Percentiles rank a stretch among this genome's conserved stretches.
These are phyloP conservation scores for Pichia sp. DNA, from an alignment of 1,139 yeast genomes.

Conservation along the genomic window DNA sequence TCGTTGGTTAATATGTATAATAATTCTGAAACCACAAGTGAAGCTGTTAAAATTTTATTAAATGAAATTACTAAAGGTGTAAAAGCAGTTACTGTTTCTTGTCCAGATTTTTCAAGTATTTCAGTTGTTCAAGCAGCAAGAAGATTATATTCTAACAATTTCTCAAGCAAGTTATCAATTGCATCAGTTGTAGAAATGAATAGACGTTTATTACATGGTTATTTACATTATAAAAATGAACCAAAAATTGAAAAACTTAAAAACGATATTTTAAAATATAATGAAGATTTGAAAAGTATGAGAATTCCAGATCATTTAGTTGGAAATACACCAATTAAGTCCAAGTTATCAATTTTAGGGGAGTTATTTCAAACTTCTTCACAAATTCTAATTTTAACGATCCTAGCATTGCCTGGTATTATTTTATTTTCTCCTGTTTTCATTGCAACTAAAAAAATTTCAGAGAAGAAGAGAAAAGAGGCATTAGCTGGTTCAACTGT, in stretches of 20 bases:
- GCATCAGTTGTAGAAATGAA: conserved; percentile 86
- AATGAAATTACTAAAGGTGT: conserved; percentile 69
- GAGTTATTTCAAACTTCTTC: conserved; percentile 48
- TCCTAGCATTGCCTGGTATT: conserved; percentile 78
- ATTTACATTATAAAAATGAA: conserved; percentile 63
- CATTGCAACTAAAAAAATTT: conserved; percentile 64
- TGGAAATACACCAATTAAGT: conserved; percentile 48
- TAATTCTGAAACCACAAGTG: conserved; percentile 58
- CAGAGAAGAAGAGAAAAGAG: conserved; percentile 61
- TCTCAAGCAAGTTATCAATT: conserved; percentile 63
- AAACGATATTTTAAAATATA: conserved; percentile 59
- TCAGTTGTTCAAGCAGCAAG: conserved; percentile 92
- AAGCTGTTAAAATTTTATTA: conserved; percentile 66
- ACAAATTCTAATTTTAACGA: conserved; percentile 47
- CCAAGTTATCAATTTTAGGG: conserved; percentile 35
- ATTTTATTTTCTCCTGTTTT: conserved; percentile 83
- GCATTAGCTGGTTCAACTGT: conserved; percentile 89
- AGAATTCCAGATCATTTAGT: conserved; percentile 90
- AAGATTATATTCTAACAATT: conserved; percentile 74
- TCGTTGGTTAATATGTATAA: conserved; percentile 61
- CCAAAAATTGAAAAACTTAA: conserved; percentile 60
- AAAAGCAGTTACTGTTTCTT: conserved; percentile 83
- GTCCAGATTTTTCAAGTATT: conserved; percentile 87
- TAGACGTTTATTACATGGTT: conserved; percentile 75
- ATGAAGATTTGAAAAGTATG: conserved; percentile 55